Base-by-base conservation (phyloP, 2,329 filamentous ascomycete genomes). In the Tolypocladium sp. region DNA sequence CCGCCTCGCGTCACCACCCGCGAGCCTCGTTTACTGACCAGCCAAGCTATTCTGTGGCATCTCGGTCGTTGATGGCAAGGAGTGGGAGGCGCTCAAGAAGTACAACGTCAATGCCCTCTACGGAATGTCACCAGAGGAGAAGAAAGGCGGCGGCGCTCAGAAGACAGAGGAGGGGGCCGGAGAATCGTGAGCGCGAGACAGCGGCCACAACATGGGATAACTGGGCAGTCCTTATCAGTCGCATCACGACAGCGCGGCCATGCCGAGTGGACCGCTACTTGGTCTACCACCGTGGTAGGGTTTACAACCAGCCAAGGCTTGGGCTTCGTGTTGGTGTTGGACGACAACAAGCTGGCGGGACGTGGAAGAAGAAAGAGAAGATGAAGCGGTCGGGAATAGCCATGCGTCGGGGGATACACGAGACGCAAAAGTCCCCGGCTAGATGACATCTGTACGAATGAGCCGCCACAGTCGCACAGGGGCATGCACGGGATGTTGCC, bases 61-160 rank as follows among this genome's bases (percentile, higher is more conserved):
- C 77, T 91, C 89, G 63, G 89, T 94, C 40, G 88, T 94, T 4
- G 84, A 86, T 61, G 80, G 83, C 17, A 70, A 67, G 51, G 84
- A 90, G 67, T 94, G 87, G 79, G 88, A 91, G 56, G 77, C 78
- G 54, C 77, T 92, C 61, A 92, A 90, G 74, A 83, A 85, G 64
- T 93, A 86, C 74, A 94, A 94, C 71, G 73, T 95, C 44, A 84
- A 87, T 59, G 89, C 91, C 71, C 81, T 93, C 30, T 90, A 89
- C 69, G 77, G 77, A 59, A 61, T 66, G 54, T 37, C 58, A 15
- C 33, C 55, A 35, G 55, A 49, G 27, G 55, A 57, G 40, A 56
- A 58, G 42, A 42, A 13, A 15, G 60, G 62, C 60, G 46, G 33
- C 12, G 49, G 4, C 30, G 49, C 20, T 30, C 13, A 37, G 30